These are phyloP conservation scores for Annona squamosa DNA, from an alignment of 164 flowering plant species.

Conservation along the genomic window DNA sequence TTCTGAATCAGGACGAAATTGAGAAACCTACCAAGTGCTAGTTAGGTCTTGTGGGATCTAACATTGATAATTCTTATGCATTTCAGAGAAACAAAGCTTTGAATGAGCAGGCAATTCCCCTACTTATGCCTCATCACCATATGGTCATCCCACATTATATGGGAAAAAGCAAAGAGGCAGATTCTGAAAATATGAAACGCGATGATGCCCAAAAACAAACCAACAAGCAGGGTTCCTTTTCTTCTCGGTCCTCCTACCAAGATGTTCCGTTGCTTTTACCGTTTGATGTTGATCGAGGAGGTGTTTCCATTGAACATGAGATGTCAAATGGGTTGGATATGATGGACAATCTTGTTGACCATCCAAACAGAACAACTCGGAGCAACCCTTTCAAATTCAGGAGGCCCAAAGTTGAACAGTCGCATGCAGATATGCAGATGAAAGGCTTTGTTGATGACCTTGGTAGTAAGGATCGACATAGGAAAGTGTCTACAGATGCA, in stretches of 20 bases:
- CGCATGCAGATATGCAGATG: constrained; percentile 45
- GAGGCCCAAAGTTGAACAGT: constrained; percentile 48
- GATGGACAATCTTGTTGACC: constrained; percentile 7
- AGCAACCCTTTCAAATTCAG: constrained; percentile 46
- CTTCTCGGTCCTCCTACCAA: constrained; percentile 59
- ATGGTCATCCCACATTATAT: constrained; percentile 98
- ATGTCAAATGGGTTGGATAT: constrained; percentile 35
- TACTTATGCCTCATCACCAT: constrained; percentile 97
- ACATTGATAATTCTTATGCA: constrained; percentile 1
- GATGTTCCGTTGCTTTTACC: constrained; percentile 93
- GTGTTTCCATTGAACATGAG: constrained; percentile 28
- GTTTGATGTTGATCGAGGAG: constrained; percentile 56
- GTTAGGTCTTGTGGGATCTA: not conserved
- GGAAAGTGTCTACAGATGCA: constrained; percentile 26
- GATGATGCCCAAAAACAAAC: constrained; percentile 27
- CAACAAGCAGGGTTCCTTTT: constrained; percentile 54
- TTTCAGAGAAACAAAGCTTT: constrained; percentile 96
- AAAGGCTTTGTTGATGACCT: constrained; percentile 72
- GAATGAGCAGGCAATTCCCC: constrained; percentile 85
- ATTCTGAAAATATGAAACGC: constrained; percentile 28
- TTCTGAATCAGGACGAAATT: not conserved
- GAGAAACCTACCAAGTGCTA: not conserved
- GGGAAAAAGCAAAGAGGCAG: constrained; percentile 50
- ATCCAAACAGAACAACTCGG: constrained; percentile 13
- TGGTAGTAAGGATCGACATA: constrained; percentile 22